A percentile compares a stretch with the other conserved stretches of the same genome.
These are phyloP conservation scores for Ophiocordyceps camponoti-leonardi DNA, from an alignment of 2,329 filamentous ascomycete genomes.

Conservation along the genomic window DNA sequence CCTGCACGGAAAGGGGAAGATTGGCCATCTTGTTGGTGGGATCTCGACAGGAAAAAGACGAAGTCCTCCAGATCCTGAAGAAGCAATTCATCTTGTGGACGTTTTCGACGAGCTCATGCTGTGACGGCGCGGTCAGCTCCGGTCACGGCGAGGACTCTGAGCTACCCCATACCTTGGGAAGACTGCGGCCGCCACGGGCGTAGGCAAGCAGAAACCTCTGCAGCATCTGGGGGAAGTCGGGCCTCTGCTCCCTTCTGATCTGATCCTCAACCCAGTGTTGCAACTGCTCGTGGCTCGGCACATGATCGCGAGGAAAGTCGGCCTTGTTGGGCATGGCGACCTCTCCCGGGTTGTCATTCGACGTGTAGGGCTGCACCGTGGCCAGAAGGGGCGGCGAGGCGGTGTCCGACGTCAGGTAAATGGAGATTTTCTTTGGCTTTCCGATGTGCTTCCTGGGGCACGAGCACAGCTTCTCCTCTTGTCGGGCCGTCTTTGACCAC, in stretches of 20 bases:
- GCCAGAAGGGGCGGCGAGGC: conserved; percentile 21
- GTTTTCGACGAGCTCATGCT: conserved; percentile 24
- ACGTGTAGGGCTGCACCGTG: conserved; percentile 19
- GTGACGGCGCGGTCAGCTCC: conserved; percentile 3
- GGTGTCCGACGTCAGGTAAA: conserved; percentile 17
- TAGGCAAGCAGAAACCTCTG: conserved; percentile 21
- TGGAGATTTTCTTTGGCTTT: conserved; percentile 17
- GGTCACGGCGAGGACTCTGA: not conserved
- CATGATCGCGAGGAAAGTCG: conserved; percentile 18
- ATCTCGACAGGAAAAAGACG: conserved; percentile 22
- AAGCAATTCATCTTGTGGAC: conserved; percentile 30
- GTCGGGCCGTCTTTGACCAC: conserved; percentile 17
- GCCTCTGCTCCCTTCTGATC: conserved; percentile 15
- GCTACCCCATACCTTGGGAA: conserved; percentile 18
- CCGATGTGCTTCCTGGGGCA: conserved; percentile 19
- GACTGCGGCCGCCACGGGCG: conserved; percentile 14
- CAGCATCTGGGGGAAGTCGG: conserved; percentile 15
- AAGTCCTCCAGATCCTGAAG: conserved; percentile 29
- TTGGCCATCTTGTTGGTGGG: conserved; percentile 18
- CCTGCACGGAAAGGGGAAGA: conserved; percentile 22
- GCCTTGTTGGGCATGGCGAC: conserved; percentile 14
- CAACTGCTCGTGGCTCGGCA: conserved; percentile 17
- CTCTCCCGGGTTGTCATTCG: conserved; percentile 13
- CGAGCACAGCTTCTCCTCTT: conserved; percentile 16
- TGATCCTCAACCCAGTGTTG: conserved; percentile 20